Base-by-base conservation (phyloP, 768 basidiomycete genomes). In the Russula foetens region DNA sequence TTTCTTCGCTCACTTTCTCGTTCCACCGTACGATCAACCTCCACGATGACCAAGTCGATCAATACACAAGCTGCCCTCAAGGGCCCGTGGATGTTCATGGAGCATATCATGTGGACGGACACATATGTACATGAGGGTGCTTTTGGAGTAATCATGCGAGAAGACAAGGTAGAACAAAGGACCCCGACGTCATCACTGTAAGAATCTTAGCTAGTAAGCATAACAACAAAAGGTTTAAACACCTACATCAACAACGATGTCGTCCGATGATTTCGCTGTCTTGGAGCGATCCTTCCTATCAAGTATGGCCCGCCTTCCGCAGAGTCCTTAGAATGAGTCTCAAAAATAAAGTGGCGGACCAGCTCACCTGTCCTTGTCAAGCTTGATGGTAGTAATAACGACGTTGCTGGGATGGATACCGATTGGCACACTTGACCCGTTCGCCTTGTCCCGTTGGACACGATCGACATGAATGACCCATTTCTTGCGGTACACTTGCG, bases 381-480 rank as follows among this genome's bases (percentile, higher is more conserved):
- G 79, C 79, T 98, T 97, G 76, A 97, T 84, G 69, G 79, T 89
- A 66, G 86, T 85, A 72, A 99, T 92, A 65, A 96, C 90, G 55
- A 98, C 93, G 73, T 97, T 98, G 79, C 89, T 92, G 60, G 96
- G 94, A 81, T 96, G 89, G 69, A 99, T 85, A 67, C 94, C 93
- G 69, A 99, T 94, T 70, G 90, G 90, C 60, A 88, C 84, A 57
- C 93, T 85, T 62, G 94, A 88, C 66, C 97, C 96, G 72, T 96
- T 97, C 66, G 92, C 92, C 77, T 98, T 98, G 81, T 99, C 96
- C 67, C 93, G 85, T 75, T 90, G 87, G 58, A 99, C 93, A 72
- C 96, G 92, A 77, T 99, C 96, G 72, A 99, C 90, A 77, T 98
- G 88, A 75, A 99, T 89, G 57, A 98, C 92, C 90, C 92, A 98